These are phyloP conservation scores for Bauhinia variegata DNA, from an alignment of 306 rosid species.

Conservation along the genomic window DNA sequence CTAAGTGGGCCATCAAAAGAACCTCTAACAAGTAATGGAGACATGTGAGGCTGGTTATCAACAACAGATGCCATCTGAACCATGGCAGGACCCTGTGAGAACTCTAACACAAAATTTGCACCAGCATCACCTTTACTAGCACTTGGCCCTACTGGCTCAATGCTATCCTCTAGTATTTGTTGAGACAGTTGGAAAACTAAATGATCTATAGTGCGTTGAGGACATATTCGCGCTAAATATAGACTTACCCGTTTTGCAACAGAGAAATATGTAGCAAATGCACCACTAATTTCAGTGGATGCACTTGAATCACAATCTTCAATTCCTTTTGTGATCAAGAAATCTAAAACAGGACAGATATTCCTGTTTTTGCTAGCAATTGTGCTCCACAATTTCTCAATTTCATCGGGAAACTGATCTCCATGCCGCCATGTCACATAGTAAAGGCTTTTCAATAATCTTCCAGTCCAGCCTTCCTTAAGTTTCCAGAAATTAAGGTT, in stretches of 20 bases:
- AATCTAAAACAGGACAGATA: constrained; percentile 96
- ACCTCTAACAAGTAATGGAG: constrained; percentile 98
- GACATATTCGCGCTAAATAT: constrained; percentile 95
- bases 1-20: constrained; percentile 98
- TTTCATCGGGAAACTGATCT: constrained; percentile 98
- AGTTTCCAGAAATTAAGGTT: constrained; percentile 98
- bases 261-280: constrained; percentile 96
- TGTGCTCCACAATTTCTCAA: constrained; percentile 99
- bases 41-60: constrained; percentile 98
- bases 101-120: constrained; percentile 88
- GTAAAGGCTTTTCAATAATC: constrained; percentile 94
- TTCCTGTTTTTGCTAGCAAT: constrained; percentile 99
- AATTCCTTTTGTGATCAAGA: constrained; percentile 97
- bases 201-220: constrained; percentile 98
- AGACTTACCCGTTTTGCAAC: constrained; percentile 97
- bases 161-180: constrained; percentile 90
- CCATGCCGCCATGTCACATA: constrained; percentile 98
- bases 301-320: constrained; percentile 99
- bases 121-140: constrained; percentile 71
- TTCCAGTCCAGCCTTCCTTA: constrained; percentile 96
- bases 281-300: constrained; percentile 98
- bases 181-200: constrained; percentile 95
- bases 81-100: constrained; percentile 93
- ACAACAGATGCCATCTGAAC: constrained; percentile 85
- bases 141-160: constrained; percentile 67